These are phyloP conservation scores for Aspergillus hortae DNA, from an alignment of 2,329 filamentous ascomycete genomes.

Conservation along the genomic window DNA sequence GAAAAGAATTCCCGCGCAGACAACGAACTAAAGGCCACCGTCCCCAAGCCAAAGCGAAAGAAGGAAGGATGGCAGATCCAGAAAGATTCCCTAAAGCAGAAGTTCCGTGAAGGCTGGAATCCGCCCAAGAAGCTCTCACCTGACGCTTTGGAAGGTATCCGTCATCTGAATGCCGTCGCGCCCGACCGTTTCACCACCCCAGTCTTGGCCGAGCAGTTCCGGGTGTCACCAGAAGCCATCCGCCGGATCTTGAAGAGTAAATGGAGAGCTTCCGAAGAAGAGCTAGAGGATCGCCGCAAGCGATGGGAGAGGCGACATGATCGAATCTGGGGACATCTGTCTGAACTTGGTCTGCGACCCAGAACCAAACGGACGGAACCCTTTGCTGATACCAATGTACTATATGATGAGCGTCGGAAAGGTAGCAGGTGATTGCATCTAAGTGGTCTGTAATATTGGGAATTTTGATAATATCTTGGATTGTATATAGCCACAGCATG, in stretches of 20 bases:
- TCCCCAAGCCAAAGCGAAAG: slow-evolving; percentile 22
- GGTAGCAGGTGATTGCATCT: not conserved
- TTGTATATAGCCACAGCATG: not conserved
- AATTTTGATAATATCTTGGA: not conserved
- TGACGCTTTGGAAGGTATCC: slow-evolving; percentile 86
- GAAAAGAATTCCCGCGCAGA: slow-evolving; percentile 6
- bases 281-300: slow-evolving; percentile 37
- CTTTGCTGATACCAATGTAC: slow-evolving; percentile 21
- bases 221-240: slow-evolving; percentile 82
- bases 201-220: slow-evolving; percentile 72
- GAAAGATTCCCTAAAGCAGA: slow-evolving; percentile 69
- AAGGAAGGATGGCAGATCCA: slow-evolving; percentile 67
- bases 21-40: not conserved
- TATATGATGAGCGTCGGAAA: slow-evolving; percentile 20
- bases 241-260: slow-evolving; percentile 71
- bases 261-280: slow-evolving; percentile 41
- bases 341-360: slow-evolving; percentile 54
- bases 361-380: slow-evolving; percentile 42
- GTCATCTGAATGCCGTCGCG: slow-evolving; percentile 72
- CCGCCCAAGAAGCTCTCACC: slow-evolving; percentile 86
- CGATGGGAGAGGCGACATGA: slow-evolving; percentile 45
- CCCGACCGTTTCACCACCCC: slow-evolving; percentile 73
- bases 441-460: not conserved
- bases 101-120: slow-evolving; percentile 75
- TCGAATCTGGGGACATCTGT: slow-evolving; percentile 45